Evolutionary conservation across 1,284 basidiomycete genomes (phyloP), one percentile per base, ranked within the genome.

Genomic region (Microbotryomycetes sp.): DNA sequence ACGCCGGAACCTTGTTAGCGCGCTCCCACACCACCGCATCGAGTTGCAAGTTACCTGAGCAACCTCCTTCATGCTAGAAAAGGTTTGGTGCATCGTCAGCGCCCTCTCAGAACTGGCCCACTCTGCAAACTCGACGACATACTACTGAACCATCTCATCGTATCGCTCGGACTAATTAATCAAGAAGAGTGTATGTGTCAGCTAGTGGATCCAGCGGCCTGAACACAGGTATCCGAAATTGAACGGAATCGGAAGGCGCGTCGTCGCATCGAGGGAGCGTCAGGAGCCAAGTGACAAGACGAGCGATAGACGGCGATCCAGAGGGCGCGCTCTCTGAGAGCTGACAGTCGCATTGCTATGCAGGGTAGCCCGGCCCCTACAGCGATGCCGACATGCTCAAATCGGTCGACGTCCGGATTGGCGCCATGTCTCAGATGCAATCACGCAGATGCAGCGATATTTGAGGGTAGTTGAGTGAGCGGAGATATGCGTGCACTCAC

Each of bases 11-110:
- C n/a, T n/a, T n/a, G n/a, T n/a, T n/a, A n/a, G n/a, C n/a, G n/a
- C n/a, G n/a, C n/a, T n/a, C n/a, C n/a, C n/a, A n/a, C n/a, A n/a
- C 30, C 23, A 15, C 21, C 18, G 9, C 24, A 16, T 21, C 13
- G 26, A 24, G 35, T 27, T n/a, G 26, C 4, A 47, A 41, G 47
- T 15, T 45, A 59, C 53, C 60, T 68, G 64, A 53, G 64, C 66
- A 29, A 70, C 68, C 55, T 68, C 67, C 62, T 70, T 65, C 66
- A 70, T 66, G 59, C 57, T 60, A 54, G 27, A 18, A 24, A 45
- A 23, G 18, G 24, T 27, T 15, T n/a, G 28, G n/a, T 24, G n/a
- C 15, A 56, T 16, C 28, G 41, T 29, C 26, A 16, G 35, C 16
- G 35, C 18, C 23, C 21, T 31, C 21, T 16, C 16, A 7, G 28